A percentile compares a stretch with the other conserved stretches of the same genome.
phyloP scores from a whole-genome alignment of 306 rosid genomes.

The Lupinus albus region DNA sequence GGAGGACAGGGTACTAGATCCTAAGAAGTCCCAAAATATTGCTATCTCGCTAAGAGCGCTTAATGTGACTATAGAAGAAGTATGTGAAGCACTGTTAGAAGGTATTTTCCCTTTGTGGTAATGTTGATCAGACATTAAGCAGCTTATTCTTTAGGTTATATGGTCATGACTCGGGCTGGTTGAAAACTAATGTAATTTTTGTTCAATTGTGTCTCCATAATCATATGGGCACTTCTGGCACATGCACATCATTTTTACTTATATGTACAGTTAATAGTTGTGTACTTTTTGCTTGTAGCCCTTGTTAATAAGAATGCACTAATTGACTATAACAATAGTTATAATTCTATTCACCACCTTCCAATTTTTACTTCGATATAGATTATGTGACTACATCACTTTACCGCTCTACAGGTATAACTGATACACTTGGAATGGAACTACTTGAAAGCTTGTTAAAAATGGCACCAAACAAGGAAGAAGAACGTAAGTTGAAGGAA shows the following conservation, averaged over 20 bases:
- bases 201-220: constrained; percentile 2
- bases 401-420: constrained; percentile 60
- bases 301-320: neutral
- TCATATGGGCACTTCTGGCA: constrained; percentile 8
- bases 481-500: constrained; percentile 84
- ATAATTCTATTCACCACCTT: neutral
- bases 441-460: constrained; percentile 87
- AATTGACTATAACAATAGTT: neutral
- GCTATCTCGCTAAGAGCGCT: constrained; percentile 85
- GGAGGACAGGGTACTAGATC: constrained; percentile 85
- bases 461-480: constrained; percentile 98
- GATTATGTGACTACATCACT: neutral
- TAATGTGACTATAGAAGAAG: constrained; percentile 90
- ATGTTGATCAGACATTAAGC: constrained; percentile 7
- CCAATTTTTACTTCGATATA: neutral
- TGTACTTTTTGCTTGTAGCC: constrained; percentile 6
- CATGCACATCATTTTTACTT: neutral
- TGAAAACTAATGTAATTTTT: constrained; percentile 7
- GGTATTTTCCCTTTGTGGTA: constrained; percentile 51
- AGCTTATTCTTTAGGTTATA: constrained; percentile 1
- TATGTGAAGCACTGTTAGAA: constrained; percentile 87
- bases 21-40: constrained; percentile 92
- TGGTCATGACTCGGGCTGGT: neutral
- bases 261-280: constrained; percentile 13
- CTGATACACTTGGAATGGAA: constrained; percentile 87